Percentiles rank a stretch among this genome's conserved stretches.
phyloP scores from a whole-genome alignment of 345 rosid genomes.

The Salix viminalis region DNA sequence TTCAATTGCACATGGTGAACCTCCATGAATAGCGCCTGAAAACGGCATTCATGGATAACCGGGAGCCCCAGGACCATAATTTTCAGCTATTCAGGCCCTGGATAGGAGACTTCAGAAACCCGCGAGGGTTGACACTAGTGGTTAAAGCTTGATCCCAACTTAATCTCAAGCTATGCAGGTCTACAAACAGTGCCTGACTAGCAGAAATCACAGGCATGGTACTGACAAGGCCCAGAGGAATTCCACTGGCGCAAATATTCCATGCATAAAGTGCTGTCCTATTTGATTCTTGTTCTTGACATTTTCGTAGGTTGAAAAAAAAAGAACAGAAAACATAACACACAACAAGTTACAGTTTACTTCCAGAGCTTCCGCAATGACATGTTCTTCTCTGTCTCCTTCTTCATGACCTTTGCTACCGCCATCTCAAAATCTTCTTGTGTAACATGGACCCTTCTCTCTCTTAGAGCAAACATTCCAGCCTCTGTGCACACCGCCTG shows the following conservation, averaged over 20 bases:
- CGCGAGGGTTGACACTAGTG: not conserved
- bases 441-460: constrained; percentile 94
- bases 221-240: not conserved
- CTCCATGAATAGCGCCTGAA: too few species aligned
- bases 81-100: not conserved
- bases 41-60: too few species aligned
- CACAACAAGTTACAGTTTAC: constrained; percentile 25
- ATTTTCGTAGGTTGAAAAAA: not conserved
- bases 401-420: constrained; percentile 99
- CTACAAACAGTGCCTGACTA: not conserved
- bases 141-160: not conserved
- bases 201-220: not conserved
- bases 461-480: constrained; percentile 97
- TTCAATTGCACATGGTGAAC: too few species aligned
- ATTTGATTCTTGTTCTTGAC: not conserved
- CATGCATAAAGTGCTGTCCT: not conserved
- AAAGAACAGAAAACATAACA: not conserved
- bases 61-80: not conserved
- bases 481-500: constrained; percentile 99
- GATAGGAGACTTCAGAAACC: not conserved
- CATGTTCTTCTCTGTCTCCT: constrained; percentile 99
- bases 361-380: constrained; percentile 97
- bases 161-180: not conserved
- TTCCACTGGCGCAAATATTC: not conserved
- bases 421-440: constrained; percentile 99